These are phyloP conservation scores for Eucalyptus lansdowneana DNA, from an alignment of 345 rosid species.

Conservation along the genomic window DNA sequence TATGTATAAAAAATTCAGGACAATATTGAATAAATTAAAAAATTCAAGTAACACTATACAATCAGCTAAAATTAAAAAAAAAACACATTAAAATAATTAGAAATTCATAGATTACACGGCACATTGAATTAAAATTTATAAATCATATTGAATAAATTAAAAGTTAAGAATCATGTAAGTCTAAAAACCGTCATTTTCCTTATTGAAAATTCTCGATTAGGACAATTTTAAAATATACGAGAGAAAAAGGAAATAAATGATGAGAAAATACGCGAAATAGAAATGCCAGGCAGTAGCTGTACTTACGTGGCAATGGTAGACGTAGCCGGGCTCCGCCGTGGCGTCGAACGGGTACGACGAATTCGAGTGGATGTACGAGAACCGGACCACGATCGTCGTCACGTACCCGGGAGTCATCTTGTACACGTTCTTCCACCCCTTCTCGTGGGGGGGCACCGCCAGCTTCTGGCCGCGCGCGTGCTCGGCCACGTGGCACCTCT, in stretches of 20 bases:
- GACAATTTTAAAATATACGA: neutral
- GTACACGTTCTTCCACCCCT: conserved; percentile 95
- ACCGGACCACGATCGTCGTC: conserved; percentile 50
- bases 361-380: conserved; percentile 59
- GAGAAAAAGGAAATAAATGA: neutral
- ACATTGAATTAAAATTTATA: too few species aligned
- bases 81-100: too few species aligned
- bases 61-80: too few species aligned
- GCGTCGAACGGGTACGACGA: conserved; percentile 62
- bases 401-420: conserved; percentile 65
- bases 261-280: neutral
- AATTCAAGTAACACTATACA: accelerated
- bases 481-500: conserved; percentile 35
- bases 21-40: too few species aligned
- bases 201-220: neutral
- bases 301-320: conserved; percentile 95
- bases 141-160: accelerated
- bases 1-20: too few species aligned
- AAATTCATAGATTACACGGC: too few species aligned
- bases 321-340: conserved; percentile 75
- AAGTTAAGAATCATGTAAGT: accelerated
- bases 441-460: conserved; percentile 48
- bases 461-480: conserved; percentile 44
- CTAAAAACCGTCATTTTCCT: too few species aligned
- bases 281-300: too few species aligned